Conservation (phyloP, 1,284 basidiomycete species). For the Cystobasidium slooffiae region DNA sequence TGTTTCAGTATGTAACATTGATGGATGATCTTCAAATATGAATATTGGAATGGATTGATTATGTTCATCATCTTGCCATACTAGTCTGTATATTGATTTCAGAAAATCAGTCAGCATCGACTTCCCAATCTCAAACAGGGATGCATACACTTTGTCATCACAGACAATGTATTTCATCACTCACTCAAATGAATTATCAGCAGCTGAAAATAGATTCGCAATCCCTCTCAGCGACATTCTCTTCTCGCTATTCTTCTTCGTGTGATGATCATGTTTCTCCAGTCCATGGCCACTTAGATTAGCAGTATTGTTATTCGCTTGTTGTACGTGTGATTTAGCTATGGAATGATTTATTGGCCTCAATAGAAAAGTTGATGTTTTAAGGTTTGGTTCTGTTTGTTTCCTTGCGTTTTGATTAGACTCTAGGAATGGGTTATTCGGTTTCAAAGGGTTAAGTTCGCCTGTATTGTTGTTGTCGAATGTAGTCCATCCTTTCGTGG, state of each 20-base stretch:
- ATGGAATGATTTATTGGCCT: constrained; percentile 4
- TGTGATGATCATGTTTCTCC: not conserved
- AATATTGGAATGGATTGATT: not conserved
- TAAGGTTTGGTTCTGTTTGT: not conserved
- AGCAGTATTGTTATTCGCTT: not conserved
- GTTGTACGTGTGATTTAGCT: constrained; percentile 1
- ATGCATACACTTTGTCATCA: too few relatives aligned
- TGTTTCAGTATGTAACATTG: constrained; percentile 36
- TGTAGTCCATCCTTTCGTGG: constrained; percentile 4
- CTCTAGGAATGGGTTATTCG: not conserved
- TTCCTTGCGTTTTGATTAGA: not conserved
- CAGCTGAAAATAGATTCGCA: constrained; percentile 9
- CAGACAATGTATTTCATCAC: too few relatives aligned
- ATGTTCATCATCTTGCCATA: constrained; percentile 18
- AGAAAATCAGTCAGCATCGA: too few relatives aligned
- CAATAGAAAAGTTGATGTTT: constrained; percentile 3
- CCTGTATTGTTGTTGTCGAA: not conserved
- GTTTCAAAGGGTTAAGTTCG: not conserved
- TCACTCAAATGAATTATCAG: constrained; percentile 39
- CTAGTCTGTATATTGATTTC: not conserved
- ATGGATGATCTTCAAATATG: constrained; percentile 39
- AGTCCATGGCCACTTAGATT: not conserved
- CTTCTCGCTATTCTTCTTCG: not conserved
- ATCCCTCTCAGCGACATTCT: constrained; percentile 28
- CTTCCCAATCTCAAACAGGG: too few relatives aligned